These are phyloP conservation scores for Marasmius oreades DNA, from an alignment of 1,284 basidiomycete species.

Conservation along the genomic window DNA sequence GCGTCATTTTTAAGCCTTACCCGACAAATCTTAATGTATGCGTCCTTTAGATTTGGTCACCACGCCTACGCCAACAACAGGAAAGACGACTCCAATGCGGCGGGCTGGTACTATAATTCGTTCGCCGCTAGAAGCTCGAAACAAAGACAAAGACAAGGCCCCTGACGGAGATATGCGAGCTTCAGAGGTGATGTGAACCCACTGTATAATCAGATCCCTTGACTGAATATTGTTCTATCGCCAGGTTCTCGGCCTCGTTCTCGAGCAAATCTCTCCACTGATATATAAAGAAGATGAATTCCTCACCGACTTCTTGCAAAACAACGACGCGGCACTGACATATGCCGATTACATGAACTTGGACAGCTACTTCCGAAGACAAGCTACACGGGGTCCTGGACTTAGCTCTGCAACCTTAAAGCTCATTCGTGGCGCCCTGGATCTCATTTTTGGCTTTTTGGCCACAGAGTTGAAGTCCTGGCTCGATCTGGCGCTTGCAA, in stretches of 20 bases:
- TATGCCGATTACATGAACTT: conserved; percentile 96
- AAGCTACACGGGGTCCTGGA: conserved; percentile 74
- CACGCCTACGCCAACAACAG: conserved; percentile 35
- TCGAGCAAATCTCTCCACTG: conserved; percentile 76
- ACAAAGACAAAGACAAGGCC: conserved; percentile 57
- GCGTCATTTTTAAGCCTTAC: conserved; percentile 16
- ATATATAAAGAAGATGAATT: conserved; percentile 86
- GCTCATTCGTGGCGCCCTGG: conserved; percentile 85
- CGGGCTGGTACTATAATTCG: conserved; percentile 76
- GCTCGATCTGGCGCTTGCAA: conserved; percentile 75
- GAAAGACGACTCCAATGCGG: conserved; percentile 58
- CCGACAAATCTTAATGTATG: conserved; percentile 1
- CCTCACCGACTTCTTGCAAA: conserved; percentile 88
- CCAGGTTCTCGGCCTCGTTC: conserved; percentile 72
- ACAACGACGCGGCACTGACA: conserved; percentile 84
- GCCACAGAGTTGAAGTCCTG: conserved; percentile 81
- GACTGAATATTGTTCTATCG: conserved; percentile 6
- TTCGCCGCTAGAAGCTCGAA: conserved; percentile 60
- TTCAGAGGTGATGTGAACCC: conserved; percentile 53
- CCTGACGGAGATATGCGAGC: conserved; percentile 58
- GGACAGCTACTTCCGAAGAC: conserved; percentile 91
- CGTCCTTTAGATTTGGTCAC: conserved; percentile 44
- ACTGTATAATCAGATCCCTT: conserved; percentile 1
- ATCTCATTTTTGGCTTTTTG: conserved; percentile 93
- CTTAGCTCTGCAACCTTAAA: conserved; percentile 72